phyloP scores from a whole-genome alignment of 2,329 filamentous ascomycete genomes.

The Rutstroemia sp. region DNA sequence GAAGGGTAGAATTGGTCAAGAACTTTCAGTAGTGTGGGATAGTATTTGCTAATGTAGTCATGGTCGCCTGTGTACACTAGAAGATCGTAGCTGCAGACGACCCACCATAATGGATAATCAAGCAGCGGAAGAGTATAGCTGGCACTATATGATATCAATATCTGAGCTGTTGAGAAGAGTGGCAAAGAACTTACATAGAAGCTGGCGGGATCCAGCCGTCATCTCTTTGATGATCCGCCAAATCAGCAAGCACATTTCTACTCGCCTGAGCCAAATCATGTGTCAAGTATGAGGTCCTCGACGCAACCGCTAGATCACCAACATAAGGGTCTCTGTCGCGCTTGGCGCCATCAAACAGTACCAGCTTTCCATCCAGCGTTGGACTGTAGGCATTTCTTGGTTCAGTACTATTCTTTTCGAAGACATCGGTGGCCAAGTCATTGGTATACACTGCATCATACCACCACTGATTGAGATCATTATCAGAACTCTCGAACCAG shows the following conservation, averaged over 20 bases:
- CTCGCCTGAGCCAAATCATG: constrained; percentile 36
- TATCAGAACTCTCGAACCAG: constrained; percentile 45
- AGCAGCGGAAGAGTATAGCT: constrained; percentile 41
- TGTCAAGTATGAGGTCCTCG: constrained; percentile 40
- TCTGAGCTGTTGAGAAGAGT: background rate
- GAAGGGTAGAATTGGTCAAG: constrained; percentile 41
- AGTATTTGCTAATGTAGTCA: constrained; percentile 36
- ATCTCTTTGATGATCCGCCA: constrained; percentile 40
- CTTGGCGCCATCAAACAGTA: constrained; percentile 44
- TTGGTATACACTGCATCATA: constrained; percentile 46
- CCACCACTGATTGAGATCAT: constrained; percentile 43
- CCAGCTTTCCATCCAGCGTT: constrained; percentile 38
- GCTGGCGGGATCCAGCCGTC: constrained; percentile 49
- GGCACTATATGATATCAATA: constrained; percentile 25
- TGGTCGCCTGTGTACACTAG: constrained; percentile 43
- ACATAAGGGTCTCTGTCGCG: constrained; percentile 46
- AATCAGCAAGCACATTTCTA: constrained; percentile 41
- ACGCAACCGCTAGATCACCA: constrained; percentile 43
- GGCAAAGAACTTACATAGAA: constrained; percentile 36
- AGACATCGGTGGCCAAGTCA: constrained; percentile 40
- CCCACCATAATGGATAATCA: constrained; percentile 48
- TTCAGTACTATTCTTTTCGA: constrained; percentile 41
- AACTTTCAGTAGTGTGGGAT: constrained; percentile 33
- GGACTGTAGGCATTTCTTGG: constrained; percentile 38
- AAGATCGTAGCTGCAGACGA: constrained; percentile 40